Conservation (phyloP, 495 filamentous ascomycete genomes). For the Annulohypoxylon maeteangense region DNA sequence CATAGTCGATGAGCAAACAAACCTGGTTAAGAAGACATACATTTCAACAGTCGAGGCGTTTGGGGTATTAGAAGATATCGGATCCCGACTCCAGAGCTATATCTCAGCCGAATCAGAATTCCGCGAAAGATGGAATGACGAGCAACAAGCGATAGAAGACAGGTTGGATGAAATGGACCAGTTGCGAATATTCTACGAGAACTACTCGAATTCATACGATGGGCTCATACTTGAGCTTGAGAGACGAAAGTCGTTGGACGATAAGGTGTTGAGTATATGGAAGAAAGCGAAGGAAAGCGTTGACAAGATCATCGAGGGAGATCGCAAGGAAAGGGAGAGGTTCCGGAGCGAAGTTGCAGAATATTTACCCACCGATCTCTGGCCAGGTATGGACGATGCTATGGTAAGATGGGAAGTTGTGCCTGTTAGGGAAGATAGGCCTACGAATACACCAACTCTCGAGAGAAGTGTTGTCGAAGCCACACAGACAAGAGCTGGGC, state of each 20-base stretch:
- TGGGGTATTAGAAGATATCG: constrained; percentile 72
- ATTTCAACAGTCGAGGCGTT: constrained; percentile 66
- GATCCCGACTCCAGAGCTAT: constrained; percentile 71
- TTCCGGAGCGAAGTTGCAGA: constrained; percentile 88
- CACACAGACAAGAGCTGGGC: constrained; percentile 20
- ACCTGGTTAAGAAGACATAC: constrained; percentile 63
- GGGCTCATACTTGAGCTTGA: constrained; percentile 84
- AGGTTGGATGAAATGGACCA: constrained; percentile 78
- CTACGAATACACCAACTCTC: constrained; percentile 32
- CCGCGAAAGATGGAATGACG: constrained; percentile 76
- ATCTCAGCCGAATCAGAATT: constrained; percentile 77
- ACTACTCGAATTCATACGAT: constrained; percentile 85
- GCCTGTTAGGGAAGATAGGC: constrained; percentile 43
- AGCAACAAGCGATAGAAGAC: constrained; percentile 72
- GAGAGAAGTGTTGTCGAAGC: constrained; percentile 45
- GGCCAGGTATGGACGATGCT: constrained; percentile 71
- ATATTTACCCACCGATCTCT: constrained; percentile 88
- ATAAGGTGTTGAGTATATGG: constrained; percentile 76
- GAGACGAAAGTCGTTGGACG: constrained; percentile 73
- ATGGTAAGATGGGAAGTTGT: constrained; percentile 57
- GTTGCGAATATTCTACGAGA: constrained; percentile 80
- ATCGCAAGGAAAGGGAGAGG: constrained; percentile 76
- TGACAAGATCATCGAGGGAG: constrained; percentile 77
- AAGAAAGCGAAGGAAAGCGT: constrained; percentile 79
- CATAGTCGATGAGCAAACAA: constrained; percentile 65